phyloP scores from a whole-genome alignment of 2,329 filamentous ascomycete genomes.

The Sporothrix mexicana region DNA sequence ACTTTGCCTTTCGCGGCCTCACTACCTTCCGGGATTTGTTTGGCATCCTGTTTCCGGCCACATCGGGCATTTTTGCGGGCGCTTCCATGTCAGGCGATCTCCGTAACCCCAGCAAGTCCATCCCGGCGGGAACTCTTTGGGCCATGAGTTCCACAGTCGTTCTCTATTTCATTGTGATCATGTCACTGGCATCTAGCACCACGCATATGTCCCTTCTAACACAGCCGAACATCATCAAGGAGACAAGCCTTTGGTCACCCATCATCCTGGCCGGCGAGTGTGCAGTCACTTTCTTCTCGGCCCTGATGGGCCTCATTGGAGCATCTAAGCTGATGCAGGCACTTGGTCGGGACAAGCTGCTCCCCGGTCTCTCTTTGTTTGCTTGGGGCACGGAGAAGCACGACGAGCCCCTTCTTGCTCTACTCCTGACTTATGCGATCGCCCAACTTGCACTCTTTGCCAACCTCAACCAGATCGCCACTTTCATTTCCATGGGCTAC shows the following conservation, averaged over 20 bases:
- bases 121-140: conserved; percentile 82
- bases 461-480: conserved; percentile 86
- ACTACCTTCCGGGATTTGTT: conserved; percentile 82
- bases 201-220: conserved; percentile 74
- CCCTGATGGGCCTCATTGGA: conserved; percentile 85
- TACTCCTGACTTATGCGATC: conserved; percentile 75
- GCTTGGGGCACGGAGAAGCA: conserved; percentile 72
- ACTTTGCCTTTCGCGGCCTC: conserved; percentile 64
- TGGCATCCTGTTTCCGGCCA: conserved; percentile 81
- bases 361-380: conserved; percentile 77
- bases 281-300: conserved; percentile 82
- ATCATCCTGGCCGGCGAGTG: conserved; percentile 82
- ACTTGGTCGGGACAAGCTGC: conserved; percentile 75
- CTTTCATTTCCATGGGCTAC: conserved; percentile 89
- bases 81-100: conserved; percentile 91
- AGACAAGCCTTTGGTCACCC: conserved; percentile 76
- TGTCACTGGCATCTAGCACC: conserved; percentile 78
- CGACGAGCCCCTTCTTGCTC: conserved; percentile 78
- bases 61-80: conserved; percentile 69
- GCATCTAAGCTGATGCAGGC: conserved; percentile 85
- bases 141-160: conserved; percentile 78
- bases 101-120: conserved; percentile 80
- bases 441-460: conserved; percentile 81
- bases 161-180: conserved; percentile 75
- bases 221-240: conserved; percentile 79